Conservation (phyloP, 2,329 filamentous ascomycete species). For the Botrytis byssoidea region DNA sequence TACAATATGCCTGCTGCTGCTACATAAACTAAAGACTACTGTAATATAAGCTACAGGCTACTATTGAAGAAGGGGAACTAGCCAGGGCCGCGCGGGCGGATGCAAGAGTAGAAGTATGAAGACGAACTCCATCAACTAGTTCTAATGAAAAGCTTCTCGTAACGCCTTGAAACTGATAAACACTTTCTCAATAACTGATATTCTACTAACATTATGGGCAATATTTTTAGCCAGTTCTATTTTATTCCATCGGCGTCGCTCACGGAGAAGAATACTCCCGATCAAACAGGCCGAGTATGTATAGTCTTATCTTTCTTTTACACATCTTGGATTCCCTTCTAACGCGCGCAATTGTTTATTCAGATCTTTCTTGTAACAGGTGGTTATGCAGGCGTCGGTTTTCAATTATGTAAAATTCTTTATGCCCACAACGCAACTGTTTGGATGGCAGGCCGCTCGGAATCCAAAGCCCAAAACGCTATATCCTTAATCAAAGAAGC, state of each 20-base stretch:
- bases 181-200: not conserved
- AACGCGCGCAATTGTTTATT: not conserved
- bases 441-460: not conserved
- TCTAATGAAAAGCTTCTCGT: too few relatives aligned
- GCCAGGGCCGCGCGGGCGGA: too few relatives aligned
- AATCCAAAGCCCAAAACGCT: not conserved
- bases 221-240: not conserved
- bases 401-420: slow-evolving; percentile 4
- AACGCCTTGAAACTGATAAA: too few relatives aligned
- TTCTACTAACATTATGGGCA: slow-evolving; percentile 3
- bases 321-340: not conserved
- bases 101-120: too few relatives aligned
- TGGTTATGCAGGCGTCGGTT: not conserved
- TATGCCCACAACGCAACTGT: not conserved
- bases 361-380: slow-evolving; percentile 6
- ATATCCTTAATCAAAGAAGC: not conserved
- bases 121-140: too few relatives aligned
- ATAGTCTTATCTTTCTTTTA: not conserved
- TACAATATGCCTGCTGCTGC: too few relatives aligned
- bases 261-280: slow-evolving; percentile 4
- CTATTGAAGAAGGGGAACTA: too few relatives aligned
- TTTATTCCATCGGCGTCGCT: not conserved
- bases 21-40: too few relatives aligned
- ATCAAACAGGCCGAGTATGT: slow-evolving; percentile 5
- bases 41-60: too few relatives aligned